Evolutionary conservation across 495 filamentous ascomycete genomes (phyloP), one percentile per base, ranked within the genome.

Genomic region (Cercophora samala): DNA sequence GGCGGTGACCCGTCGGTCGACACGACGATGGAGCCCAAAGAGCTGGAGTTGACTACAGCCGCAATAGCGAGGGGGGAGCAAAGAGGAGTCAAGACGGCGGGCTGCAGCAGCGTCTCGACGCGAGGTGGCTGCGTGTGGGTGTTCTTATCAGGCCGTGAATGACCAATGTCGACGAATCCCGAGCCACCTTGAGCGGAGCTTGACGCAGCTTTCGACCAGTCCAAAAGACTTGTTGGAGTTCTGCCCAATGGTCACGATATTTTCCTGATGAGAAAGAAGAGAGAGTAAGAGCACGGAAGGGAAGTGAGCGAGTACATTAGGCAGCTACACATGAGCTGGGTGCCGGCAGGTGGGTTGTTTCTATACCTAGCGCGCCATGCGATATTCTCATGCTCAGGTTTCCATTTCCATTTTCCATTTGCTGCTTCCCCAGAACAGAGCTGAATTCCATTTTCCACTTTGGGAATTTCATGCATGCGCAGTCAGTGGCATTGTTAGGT

Each of bases 91-190:
- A 46, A 46, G 37, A 46, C 9, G 37, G 9, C 37, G 37, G 37
- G 37, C 37, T 46, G 29, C 29, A 25, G 63, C 15, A 6, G 13
- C 58, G 9, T 60, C 62, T 32, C 6, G 37, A 51, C 37, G 58
- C 58, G 58, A 60, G 22, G 62, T 63, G 69, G 61, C 66, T 59
- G 69, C 46, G 52, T 56, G 22, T 64, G 23, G 25, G 62, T 4
- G 8, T 46, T 46, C 37, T 46, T 46, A 46, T 72, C 70, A 67
- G 17, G 55, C 22, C 46, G 25, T n/a, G 51, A 29, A 54, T 8
- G 56, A 51, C 68, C 72, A 72, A 74, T 70, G 64, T 60, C 21
- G 25, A 60, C 65, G 29, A 61, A 62, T 1, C 63, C 66, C 66
- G 51, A 51, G 60, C 25, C 60, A 67, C 61, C 60, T 56, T 64